phyloP scores from a whole-genome alignment of 2,329 filamentous ascomycete genomes.

The Leptographium lundbergii region DNA sequence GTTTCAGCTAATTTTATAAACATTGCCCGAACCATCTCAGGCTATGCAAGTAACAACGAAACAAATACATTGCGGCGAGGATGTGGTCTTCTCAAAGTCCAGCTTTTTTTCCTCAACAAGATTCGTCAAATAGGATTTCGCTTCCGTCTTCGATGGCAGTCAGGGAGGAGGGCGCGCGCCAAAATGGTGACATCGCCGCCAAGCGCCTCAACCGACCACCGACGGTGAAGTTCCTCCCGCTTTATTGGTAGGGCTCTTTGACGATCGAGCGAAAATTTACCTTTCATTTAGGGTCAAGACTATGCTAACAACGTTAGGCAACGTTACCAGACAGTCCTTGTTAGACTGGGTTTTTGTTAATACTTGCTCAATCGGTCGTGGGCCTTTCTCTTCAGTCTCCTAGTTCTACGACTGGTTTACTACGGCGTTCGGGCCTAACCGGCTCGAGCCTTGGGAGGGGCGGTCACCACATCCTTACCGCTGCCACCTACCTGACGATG shows the following conservation, averaged over 20 bases:
- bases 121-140: neutral
- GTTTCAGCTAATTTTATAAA: neutral
- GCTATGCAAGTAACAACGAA: neutral
- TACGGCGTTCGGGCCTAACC: neutral
- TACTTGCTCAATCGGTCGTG: constrained; percentile 8
- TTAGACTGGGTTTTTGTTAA: constrained; percentile 12
- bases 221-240: constrained; percentile 15
- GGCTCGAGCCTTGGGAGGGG: neutral
- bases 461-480: constrained; percentile 12
- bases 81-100: neutral
- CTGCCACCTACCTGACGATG: constrained; percentile 16
- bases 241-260: constrained; percentile 2
- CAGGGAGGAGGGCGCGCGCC: neutral
- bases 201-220: constrained; percentile 13
- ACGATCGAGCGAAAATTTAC: neutral
- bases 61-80: neutral
- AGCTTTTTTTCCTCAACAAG: neutral
- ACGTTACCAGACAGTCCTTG: constrained; percentile 5
- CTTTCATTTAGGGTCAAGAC: neutral
- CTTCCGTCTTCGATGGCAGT: neutral
- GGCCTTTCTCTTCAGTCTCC: constrained; percentile 13
- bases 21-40: neutral
- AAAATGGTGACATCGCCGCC: neutral
- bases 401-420: constrained; percentile 16
- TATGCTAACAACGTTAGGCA: neutral